phyloP scores from a whole-genome alignment of 2,329 filamentous ascomycete species.

The Tolypocladium endophyticum region DNA sequence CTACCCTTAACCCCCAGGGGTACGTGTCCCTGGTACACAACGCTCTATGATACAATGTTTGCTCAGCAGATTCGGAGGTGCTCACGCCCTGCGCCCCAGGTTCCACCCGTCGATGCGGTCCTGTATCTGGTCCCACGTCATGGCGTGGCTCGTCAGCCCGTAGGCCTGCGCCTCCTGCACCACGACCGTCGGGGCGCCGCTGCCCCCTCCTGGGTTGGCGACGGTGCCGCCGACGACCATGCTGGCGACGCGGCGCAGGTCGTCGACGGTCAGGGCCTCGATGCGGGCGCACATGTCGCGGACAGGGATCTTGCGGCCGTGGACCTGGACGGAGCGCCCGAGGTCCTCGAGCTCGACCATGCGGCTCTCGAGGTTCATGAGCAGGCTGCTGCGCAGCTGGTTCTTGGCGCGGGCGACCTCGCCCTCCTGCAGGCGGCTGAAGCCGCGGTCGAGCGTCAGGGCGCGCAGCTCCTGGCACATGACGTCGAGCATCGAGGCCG shows the following conservation, averaged over 20 bases:
- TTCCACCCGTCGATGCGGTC: conserved; percentile 76
- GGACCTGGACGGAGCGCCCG: conserved; percentile 91
- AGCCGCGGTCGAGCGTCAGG: conserved; percentile 67
- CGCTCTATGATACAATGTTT: background rate
- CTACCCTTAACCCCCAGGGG: background rate
- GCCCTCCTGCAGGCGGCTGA: conserved; percentile 55
- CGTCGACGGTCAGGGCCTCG: conserved; percentile 66
- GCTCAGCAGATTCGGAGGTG: background rate
- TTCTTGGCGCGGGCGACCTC: conserved; percentile 96
- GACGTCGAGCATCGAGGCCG: conserved; percentile 79
- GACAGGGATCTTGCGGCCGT: conserved; percentile 84
- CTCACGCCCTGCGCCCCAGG: conserved; percentile 46
- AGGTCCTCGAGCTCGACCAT: conserved; percentile 98
- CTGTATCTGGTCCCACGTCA: conserved; percentile 85
- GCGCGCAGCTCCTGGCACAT: conserved; percentile 84
- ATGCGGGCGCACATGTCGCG: conserved; percentile 88
- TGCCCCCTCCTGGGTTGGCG: conserved; percentile 64
- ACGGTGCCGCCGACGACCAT: conserved; percentile 70
- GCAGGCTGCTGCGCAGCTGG: conserved; percentile 75
- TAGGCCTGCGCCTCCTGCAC: conserved; percentile 80
- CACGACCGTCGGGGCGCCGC: conserved; percentile 85
- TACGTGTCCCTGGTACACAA: background rate
- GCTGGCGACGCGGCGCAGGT: conserved; percentile 72
- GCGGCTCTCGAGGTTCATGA: conserved; percentile 95
- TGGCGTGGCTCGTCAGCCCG: conserved; percentile 53